Base-by-base conservation (phyloP, 306 rosid species). In the Carpinus fangiana region DNA sequence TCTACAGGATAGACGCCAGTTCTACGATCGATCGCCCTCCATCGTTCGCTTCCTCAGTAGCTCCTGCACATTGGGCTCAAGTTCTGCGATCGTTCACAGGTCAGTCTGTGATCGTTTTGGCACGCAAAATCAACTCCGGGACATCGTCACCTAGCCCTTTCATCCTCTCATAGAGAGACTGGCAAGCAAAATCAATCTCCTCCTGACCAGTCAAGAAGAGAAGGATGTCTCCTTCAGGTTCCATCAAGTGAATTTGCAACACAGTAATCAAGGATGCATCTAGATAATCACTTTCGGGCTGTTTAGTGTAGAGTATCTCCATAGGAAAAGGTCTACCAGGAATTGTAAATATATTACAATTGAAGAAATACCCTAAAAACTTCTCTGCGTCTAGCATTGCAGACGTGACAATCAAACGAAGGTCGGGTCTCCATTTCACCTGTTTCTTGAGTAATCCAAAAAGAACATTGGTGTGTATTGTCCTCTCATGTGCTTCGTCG, bases 191-290 rank as follows among this genome's bases (percentile, higher is more conserved):
- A 82, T 90, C 96, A 73, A 94, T 94, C 85, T 94, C 98, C 80
- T 94, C 98, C 84, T 94, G 96, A 73, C 98, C 98, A 34, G 96
- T 94, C 89, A 94, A 80, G 84, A 94, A 94, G 71, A 94, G 93
- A 80, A 94, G 98, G 76, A 94, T 45, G 79, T 92, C 98, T 51
- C 97, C 98, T 88, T 94, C 98, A 11, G 96, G 97, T 76, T 94
- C 91, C 8, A 90, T 92, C 87, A 90, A 82, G 87, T 94, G 98
- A 64, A 94, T 87, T 72, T 94, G 97, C 57, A 92, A 61, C 65
- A 94, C 96, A 23, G 98, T 94, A 78, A 89, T 85, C 59, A 94
- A 76, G 67, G 98, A 61, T 0, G 93, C 97, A 79, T 92, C 94
- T 43, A 93, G 82, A 66, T 93, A 93, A 84, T 92, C 96, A 73